Conservation (phyloP, 2,329 filamentous ascomycete species). For the Sporothrix brunneoviolacea region DNA sequence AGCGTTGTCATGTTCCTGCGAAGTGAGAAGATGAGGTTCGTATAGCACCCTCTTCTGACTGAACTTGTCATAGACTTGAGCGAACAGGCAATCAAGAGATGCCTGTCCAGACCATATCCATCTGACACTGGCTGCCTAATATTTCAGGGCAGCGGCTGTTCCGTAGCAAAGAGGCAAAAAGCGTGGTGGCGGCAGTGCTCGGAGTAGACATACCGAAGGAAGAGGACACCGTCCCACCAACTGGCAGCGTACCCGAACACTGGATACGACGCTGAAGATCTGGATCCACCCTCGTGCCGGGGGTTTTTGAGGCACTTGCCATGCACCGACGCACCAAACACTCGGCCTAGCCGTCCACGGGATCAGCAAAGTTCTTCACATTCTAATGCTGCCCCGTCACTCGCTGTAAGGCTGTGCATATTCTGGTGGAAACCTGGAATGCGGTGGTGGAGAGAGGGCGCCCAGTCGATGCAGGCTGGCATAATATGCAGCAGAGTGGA, state of each 20-base stretch:
- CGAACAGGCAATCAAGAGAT: too few species aligned
- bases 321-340: background rate
- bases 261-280: constrained; percentile 6
- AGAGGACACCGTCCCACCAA: background rate
- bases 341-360: constrained; percentile 5
- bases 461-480: background rate
- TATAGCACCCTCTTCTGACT: too few species aligned
- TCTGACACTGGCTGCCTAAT: too few species aligned
- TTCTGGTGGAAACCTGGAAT: background rate
- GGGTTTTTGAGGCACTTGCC: background rate
- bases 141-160: too few species aligned
- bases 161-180: too few species aligned
- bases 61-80: too few species aligned
- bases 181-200: background rate
- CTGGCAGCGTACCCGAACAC: background rate
- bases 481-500: background rate
- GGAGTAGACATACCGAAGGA: background rate
- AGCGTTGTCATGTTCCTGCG: too few species aligned
- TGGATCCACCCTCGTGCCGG: background rate
- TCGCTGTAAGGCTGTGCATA: constrained; percentile 7
- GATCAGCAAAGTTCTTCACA: constrained; percentile 10
- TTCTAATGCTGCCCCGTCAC: background rate
- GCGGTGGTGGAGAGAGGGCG: background rate
- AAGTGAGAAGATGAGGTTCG: too few species aligned
- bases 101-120: too few species aligned